phyloP scores from a whole-genome alignment of 345 rosid species.

The Euclidium syriacum region DNA sequence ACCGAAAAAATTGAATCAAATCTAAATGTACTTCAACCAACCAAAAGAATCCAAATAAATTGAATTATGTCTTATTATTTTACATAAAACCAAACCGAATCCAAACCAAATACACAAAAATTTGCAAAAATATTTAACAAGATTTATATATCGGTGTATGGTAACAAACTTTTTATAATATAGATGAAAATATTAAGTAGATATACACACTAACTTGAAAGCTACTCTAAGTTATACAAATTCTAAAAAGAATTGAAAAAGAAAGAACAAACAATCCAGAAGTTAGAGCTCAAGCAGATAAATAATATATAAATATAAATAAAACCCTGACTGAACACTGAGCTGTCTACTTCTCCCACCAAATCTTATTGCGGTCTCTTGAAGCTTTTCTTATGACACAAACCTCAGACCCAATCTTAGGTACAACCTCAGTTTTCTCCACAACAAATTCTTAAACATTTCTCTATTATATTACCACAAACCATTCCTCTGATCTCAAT shows the following conservation, averaged over 20 bases:
- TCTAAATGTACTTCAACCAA: too few relatives aligned
- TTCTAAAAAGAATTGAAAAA: slow-evolving; percentile 17
- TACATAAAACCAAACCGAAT: too few relatives aligned
- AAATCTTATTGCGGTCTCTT: slow-evolving; percentile 32
- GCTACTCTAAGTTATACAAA: slow-evolving; percentile 26
- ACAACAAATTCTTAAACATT: background rate
- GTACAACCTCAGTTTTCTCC: slow-evolving; percentile 34
- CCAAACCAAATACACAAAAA: too few relatives aligned
- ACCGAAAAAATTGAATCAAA: too few relatives aligned
- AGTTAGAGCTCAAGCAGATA: slow-evolving; percentile 15
- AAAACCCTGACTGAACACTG: background rate
- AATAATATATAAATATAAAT: background rate
- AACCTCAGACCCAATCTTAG: slow-evolving; percentile 46
- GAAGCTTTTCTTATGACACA: slow-evolving; percentile 38
- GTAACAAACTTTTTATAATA: too few relatives aligned
- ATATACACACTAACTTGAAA: slow-evolving; percentile 19
- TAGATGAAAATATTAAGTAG: too few relatives aligned
- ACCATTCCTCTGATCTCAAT: slow-evolving; percentile 11
- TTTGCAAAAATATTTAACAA: too few relatives aligned
- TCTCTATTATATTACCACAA: slow-evolving; percentile 9
- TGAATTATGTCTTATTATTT: too few relatives aligned
- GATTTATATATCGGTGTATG: too few relatives aligned
- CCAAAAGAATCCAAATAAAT: too few relatives aligned
- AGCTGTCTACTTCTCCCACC: slow-evolving; percentile 32
- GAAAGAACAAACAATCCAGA: slow-evolving; percentile 8